phyloP scores from a whole-genome alignment of 495 filamentous ascomycete species.

The Annulohypoxylon nitens region DNA sequence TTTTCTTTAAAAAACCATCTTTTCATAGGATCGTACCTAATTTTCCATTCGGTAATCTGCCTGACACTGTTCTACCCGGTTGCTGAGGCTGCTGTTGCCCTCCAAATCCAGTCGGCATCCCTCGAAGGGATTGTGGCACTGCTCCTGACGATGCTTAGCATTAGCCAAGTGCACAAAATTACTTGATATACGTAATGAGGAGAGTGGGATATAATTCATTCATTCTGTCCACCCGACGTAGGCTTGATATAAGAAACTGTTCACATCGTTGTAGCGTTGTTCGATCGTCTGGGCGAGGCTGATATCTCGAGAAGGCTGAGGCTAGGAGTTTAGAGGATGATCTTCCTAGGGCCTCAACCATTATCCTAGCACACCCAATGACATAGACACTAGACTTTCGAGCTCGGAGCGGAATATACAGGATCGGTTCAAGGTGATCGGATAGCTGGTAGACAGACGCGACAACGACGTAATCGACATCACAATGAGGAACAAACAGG shows the following conservation, averaged over 20 bases:
- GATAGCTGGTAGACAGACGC: constrained; percentile 7
- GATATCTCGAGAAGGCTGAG: constrained; percentile 38
- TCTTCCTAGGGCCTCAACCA: not conserved
- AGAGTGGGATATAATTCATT: constrained; percentile 15
- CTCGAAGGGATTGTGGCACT: constrained; percentile 76
- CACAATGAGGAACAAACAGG: constrained; percentile 48
- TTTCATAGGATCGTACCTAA: constrained; percentile 66
- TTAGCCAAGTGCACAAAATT: constrained; percentile 46
- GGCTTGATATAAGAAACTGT: constrained; percentile 13
- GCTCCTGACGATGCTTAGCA: constrained; percentile 64
- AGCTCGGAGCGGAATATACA: constrained; percentile 13
- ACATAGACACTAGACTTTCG: constrained; percentile 9
- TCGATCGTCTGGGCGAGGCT: constrained; percentile 35
- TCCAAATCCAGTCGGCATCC: constrained; percentile 76
- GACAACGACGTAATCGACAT: constrained; percentile 42
- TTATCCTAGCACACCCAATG: constrained; percentile 9
- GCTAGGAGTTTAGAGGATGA: not conserved
- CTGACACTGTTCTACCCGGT: constrained; percentile 74
- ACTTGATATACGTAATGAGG: constrained; percentile 7
- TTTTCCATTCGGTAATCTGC: constrained; percentile 80
- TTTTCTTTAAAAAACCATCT: not conserved
- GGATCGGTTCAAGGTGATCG: constrained; percentile 17
- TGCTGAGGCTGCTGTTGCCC: constrained; percentile 72
- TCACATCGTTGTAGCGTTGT: constrained; percentile 26
- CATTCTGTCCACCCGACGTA: constrained; percentile 19